Evolutionary conservation across 495 filamentous ascomycete species (phyloP).

Genomic region (Penicillium canescens): DNA sequence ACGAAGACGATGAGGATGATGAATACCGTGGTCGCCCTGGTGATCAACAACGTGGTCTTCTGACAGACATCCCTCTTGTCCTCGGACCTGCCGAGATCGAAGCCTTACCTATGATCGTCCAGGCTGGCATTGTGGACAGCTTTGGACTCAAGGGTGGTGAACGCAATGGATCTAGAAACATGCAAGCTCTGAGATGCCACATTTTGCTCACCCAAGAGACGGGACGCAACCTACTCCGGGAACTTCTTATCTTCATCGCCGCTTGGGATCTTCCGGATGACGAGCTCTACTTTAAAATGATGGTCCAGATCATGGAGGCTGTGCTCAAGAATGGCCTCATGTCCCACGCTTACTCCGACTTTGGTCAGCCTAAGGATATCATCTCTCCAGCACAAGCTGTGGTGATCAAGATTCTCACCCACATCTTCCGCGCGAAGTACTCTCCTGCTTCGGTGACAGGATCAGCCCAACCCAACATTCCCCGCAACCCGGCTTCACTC

Average conservation of each 20-base stretch:
- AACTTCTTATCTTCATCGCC: constrained; percentile 92
- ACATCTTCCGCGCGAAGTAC: constrained; percentile 77
- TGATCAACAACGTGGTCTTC: constrained; percentile 78
- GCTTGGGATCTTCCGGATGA: constrained; percentile 93
- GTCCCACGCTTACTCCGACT: constrained; percentile 85
- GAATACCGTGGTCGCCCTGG: constrained; percentile 82
- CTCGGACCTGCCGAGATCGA: constrained; percentile 92
- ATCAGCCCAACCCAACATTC: constrained; percentile 34
- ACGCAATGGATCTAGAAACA: constrained; percentile 67
- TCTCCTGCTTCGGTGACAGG: constrained; percentile 52
- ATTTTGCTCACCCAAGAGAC: constrained; percentile 84
- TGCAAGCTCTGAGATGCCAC: constrained; percentile 83
- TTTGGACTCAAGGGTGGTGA: constrained; percentile 47
- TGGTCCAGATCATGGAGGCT: constrained; percentile 91
- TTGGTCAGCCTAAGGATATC: constrained; percentile 90
- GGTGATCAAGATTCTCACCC: constrained; percentile 82
- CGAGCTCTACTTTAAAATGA: constrained; percentile 91
- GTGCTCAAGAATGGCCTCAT: constrained; percentile 85
- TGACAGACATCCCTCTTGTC: constrained; percentile 93
- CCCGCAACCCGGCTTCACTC: constrained; percentile 35
- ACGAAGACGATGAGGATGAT: constrained; percentile 58
- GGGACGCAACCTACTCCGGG: constrained; percentile 81
- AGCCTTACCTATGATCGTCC: constrained; percentile 90
- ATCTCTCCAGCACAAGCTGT: constrained; percentile 93
- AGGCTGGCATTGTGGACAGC: constrained; percentile 74